Conservation (phyloP, 2,329 filamentous ascomycete species). For the Botrytis porri region DNA sequence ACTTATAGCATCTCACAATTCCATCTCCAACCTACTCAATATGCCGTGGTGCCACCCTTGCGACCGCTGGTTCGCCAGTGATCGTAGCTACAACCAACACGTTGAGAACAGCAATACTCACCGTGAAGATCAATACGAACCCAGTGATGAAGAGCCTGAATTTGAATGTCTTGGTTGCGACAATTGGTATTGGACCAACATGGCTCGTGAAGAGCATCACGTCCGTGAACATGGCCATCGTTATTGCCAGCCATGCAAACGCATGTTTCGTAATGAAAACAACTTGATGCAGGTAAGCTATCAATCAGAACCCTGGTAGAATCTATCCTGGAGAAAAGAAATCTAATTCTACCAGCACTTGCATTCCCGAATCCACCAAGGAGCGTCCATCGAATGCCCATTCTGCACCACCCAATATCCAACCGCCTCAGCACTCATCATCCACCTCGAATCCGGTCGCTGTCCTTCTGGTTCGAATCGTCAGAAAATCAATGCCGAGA, state of each 20-base stretch:
- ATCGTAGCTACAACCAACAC: slow-evolving; percentile 25
- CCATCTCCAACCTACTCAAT: not conserved
- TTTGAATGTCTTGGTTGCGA: slow-evolving; percentile 30
- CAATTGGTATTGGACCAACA: slow-evolving; percentile 19
- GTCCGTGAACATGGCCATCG: slow-evolving; percentile 20
- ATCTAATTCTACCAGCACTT: too few species aligned
- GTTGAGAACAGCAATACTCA: slow-evolving; percentile 25
- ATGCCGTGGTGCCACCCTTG: slow-evolving; percentile 17
- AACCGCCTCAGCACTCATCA: slow-evolving; percentile 57
- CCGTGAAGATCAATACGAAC: too few species aligned
- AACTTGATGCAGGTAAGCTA: slow-evolving; percentile 29
- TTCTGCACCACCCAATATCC: slow-evolving; percentile 50
- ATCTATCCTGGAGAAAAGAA: too few species aligned
- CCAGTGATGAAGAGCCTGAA: not conserved
- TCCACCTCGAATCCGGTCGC: slow-evolving; percentile 55
- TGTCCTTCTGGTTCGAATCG: slow-evolving; percentile 46
- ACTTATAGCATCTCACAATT: too few species aligned
- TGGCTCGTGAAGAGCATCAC: slow-evolving; percentile 29
- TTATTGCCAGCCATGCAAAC: slow-evolving; percentile 29
- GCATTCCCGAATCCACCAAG: slow-evolving; percentile 49
- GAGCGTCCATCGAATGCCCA: slow-evolving; percentile 48
- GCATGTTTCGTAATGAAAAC: slow-evolving; percentile 29
- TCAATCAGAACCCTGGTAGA: too few species aligned
- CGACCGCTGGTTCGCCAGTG: slow-evolving; percentile 22
- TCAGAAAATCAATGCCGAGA: slow-evolving; percentile 45